Conservation (phyloP, 345 rosid genomes). For the Anastatica hierochuntica region DNA sequence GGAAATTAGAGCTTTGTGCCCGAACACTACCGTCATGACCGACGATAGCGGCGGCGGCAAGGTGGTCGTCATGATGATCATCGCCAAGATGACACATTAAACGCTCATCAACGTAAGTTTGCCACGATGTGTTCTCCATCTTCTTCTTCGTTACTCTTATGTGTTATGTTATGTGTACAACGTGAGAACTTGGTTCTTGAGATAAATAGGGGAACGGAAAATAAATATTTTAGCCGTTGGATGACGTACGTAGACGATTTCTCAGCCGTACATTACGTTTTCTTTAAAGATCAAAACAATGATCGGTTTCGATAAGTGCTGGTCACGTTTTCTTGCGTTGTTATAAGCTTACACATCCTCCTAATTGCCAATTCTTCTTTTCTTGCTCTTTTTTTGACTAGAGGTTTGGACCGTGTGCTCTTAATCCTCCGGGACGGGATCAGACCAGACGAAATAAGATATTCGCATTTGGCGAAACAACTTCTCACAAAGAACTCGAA, state of each 20-base stretch:
- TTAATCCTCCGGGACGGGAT: too few species aligned
- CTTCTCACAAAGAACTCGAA: too few species aligned
- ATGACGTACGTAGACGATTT: slow-evolving; percentile 21
- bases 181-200: too few species aligned
- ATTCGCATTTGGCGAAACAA: too few species aligned
- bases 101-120: slow-evolving; percentile 78
- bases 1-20: neutral
- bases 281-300: neutral
- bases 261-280: slow-evolving; percentile 17
- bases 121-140: slow-evolving; percentile 60
- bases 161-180: too few species aligned
- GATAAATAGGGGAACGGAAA: slow-evolving; percentile 14
- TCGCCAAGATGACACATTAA: slow-evolving; percentile 74
- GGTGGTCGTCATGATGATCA: slow-evolving; percentile 51
- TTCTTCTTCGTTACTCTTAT: neutral
- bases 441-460: too few species aligned
- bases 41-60: slow-evolving; percentile 59
- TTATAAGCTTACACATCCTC: too few species aligned
- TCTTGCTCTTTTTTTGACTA: too few species aligned
- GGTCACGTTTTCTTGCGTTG: too few species aligned
- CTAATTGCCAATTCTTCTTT: too few species aligned
- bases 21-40: slow-evolving; percentile 43
- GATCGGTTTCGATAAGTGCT: slow-evolving; percentile 14
- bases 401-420: too few species aligned
- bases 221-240: slow-evolving; percentile 4